Conservation (phyloP, 805 yeast genomes). For the Metschnikowia reukaufii region DNA sequence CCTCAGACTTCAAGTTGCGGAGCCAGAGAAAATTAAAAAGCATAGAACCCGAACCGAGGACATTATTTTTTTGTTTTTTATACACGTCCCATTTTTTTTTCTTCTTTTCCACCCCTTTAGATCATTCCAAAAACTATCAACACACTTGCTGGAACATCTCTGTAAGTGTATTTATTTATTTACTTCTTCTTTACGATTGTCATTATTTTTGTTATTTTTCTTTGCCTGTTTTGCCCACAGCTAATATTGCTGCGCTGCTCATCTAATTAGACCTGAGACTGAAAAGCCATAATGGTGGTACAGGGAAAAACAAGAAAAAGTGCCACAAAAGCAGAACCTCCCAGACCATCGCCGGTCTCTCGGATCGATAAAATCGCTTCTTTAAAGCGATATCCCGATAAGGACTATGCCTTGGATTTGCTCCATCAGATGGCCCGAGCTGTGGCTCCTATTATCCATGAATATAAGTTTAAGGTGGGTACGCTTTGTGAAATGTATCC, state of each 20-base stretch:
- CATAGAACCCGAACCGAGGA: too few species aligned
- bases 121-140: too few species aligned
- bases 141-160: too few species aligned
- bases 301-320: conserved; percentile 6
- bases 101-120: not conserved
- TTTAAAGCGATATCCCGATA: conserved; percentile 35
- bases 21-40: too few species aligned
- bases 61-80: not conserved
- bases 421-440: conserved; percentile 66
- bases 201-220: too few species aligned
- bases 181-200: too few species aligned
- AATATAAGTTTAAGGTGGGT: conserved; percentile 63
- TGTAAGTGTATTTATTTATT: too few species aligned
- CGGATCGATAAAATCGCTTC: conserved; percentile 39
- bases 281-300: conserved; percentile 10
- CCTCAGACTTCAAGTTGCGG: not conserved
- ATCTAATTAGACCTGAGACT: not conserved
- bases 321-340: conserved; percentile 6
- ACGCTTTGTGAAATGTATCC: conserved; percentile 82
- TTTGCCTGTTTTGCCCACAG: not conserved
- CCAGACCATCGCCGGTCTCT: conserved; percentile 37
- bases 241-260: not conserved
- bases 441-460: conserved; percentile 79
- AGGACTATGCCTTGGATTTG: conserved; percentile 44
- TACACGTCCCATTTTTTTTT: too few species aligned